Evolutionary conservation across 768 basidiomycete genomes (phyloP).

Genomic region (Termitomyces sp.): DNA sequence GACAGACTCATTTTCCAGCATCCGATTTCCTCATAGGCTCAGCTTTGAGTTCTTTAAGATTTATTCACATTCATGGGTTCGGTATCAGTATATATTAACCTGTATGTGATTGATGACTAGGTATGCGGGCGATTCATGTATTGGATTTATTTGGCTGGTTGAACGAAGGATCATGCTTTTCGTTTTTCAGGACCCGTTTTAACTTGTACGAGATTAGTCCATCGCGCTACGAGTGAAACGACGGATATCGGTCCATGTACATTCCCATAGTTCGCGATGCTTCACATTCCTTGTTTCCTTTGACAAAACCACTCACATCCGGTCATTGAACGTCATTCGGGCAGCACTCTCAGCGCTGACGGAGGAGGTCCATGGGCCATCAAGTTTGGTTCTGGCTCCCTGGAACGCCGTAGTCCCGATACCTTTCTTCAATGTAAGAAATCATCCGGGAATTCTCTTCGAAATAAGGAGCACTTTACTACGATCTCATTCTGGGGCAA

Average conservation of each 20-base stretch:
- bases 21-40: too few species aligned
- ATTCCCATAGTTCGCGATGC: constrained; percentile 3
- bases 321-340: constrained; percentile 26
- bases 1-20: too few species aligned
- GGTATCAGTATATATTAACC: too few species aligned
- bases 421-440: constrained; percentile 70
- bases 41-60: too few species aligned
- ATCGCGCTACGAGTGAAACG: neutral
- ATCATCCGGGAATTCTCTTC: constrained; percentile 60
- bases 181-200: neutral
- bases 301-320: constrained; percentile 35
- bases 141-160: neutral
- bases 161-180: neutral
- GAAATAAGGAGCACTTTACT: constrained; percentile 63
- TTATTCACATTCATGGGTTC: neutral
- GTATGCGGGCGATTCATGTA: too few species aligned
- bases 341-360: constrained; percentile 9
- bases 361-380: neutral
- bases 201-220: neutral
- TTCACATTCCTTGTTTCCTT: constrained; percentile 18
- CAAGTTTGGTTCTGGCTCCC: neutral
- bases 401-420: constrained; percentile 66
- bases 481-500: constrained; percentile 74
- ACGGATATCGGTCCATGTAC: neutral
- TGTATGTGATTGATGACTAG: too few species aligned